Evolutionary conservation across 1,284 basidiomycete genomes (phyloP).

Genomic region (Xerocomus amazonicus): DNA sequence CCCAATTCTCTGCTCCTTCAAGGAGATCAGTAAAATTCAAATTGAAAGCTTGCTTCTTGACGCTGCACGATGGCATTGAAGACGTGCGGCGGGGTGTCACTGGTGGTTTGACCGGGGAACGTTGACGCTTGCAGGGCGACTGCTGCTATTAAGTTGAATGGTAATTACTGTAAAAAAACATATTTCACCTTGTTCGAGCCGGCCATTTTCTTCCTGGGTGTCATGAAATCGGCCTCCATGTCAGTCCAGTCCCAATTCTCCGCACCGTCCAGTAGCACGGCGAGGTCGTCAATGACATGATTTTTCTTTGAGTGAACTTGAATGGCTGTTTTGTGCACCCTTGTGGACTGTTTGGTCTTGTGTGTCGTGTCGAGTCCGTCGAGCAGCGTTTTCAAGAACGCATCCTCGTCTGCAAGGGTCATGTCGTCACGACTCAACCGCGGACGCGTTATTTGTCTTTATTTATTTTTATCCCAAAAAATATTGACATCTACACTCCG

Average conservation of each 20-base stretch:
- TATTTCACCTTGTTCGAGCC: conserved; percentile 20
- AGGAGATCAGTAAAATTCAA: conserved; percentile 35
- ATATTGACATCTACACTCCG: conserved; percentile 6
- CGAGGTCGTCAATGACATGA: conserved; percentile 32
- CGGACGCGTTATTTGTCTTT: conserved; percentile 27
- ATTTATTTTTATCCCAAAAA: conserved; percentile 6
- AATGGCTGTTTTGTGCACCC: conserved; percentile 5
- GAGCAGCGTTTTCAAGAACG: conserved; percentile 47
- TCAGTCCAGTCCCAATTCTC: conserved; percentile 54
- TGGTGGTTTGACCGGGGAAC: conserved; percentile 21
- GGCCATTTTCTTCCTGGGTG: conserved; percentile 36
- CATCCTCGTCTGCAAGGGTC: conserved; percentile 38
- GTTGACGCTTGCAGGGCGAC: conserved; percentile 15
- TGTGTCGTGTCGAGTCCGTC: conserved; percentile 38
- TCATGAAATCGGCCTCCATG: conserved; percentile 36
- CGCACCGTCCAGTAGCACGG: conserved; percentile 48
- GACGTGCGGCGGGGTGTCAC: conserved; percentile 9
- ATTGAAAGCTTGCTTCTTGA: conserved; percentile 6
- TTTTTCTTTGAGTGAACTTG: conserved; percentile 8
- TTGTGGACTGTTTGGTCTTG: conserved; percentile 8
- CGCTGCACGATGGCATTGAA: conserved; percentile 8
- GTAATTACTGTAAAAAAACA: background rate
- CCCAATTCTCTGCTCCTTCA: conserved; percentile 47
- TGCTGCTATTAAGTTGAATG: conserved; percentile 3
- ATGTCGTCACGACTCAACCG: conserved; percentile 8